Evolutionary conservation across 1,284 basidiomycete species (phyloP), one percentile per base, ranked within the genome.

Genomic region (Bjerkandera adusta): DNA sequence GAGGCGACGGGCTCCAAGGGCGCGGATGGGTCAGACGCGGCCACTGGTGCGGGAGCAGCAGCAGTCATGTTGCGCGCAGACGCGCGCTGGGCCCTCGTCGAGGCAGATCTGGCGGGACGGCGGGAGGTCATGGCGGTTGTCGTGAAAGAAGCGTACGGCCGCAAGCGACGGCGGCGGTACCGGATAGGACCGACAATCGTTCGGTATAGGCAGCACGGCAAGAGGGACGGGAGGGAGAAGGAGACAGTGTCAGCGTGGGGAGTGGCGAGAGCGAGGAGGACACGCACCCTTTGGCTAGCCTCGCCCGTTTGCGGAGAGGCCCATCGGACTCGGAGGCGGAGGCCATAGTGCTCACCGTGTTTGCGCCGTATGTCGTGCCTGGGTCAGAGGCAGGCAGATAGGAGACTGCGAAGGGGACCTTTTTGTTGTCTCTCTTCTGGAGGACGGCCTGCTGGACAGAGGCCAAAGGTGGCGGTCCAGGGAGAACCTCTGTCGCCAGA

Each of bases 401-500:
- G 46, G 87, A 88, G 68, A 79, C 71, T 50, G 73, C 68, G 54
- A 75, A 69, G 52, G 72, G 66, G 44, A 79, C 76, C 68, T 89
- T 89, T 72, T 77, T 86, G 60, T 82, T 80, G 70, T 89, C 86
- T 61, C 81, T 81, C 68, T 83, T 85, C 56, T 78, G 73, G 50
- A 71, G 37, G 38, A 53, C 65, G 52, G 76, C 68, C 64, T 85
- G 83, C 66, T 84, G 80, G 46, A 83, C 68, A 57, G 83, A 79
- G 52, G 75, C 70, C 54, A 87, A 64, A 55, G 85, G 76, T 48
- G 87, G 87, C 52, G 87, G 87, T 25, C 86, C 88, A 62, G 88
- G 88, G 54, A 90, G 75, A 68, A 90, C 85, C 74, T 90, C 87
- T 51, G 87, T 90, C 52, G 88, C 87, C 59, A 89, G 73, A 57